Percentiles rank a stretch among this genome's conserved stretches.
phyloP scores from a whole-genome alignment of 352 stramenopile species.

The Globisporangium acanthophoron region DNA sequence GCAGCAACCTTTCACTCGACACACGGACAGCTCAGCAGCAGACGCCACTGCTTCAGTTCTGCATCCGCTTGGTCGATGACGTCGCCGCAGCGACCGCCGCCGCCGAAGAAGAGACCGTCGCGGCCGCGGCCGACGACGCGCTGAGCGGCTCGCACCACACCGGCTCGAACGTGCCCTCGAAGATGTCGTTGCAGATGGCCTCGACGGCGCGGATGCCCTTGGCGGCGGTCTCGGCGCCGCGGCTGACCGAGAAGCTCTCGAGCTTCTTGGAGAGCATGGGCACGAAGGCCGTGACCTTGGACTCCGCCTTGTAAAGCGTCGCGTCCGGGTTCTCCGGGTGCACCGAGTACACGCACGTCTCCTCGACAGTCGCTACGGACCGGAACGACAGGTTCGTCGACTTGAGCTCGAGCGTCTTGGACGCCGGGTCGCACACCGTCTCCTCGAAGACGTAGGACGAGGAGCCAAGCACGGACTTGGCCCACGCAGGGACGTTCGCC shows the following conservation, averaged over 20 bases:
- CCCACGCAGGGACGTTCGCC: constrained; percentile 69
- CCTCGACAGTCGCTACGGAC: constrained; percentile 71
- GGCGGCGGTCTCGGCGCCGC: constrained; percentile 66
- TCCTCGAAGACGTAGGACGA: constrained; percentile 82
- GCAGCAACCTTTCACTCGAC: neutral
- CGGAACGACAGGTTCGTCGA: constrained; percentile 80
- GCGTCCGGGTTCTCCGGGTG: constrained; percentile 44
- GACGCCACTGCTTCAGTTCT: neutral
- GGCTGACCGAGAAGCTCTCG: constrained; percentile 70
- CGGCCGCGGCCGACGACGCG: neutral
- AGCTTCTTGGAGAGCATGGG: constrained; percentile 76
- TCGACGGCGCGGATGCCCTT: constrained; percentile 80
- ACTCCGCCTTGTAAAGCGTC: constrained; percentile 67
- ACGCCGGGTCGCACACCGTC: constrained; percentile 62
- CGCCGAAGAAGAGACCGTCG: neutral
- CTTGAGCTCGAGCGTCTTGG: constrained; percentile 66
- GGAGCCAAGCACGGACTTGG: constrained; percentile 52
- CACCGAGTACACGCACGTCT: constrained; percentile 80
- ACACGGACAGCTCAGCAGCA: neutral
- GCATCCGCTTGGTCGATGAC: neutral
- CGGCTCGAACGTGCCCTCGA: constrained; percentile 73
- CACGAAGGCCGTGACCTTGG: constrained; percentile 80
- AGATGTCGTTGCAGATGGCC: constrained; percentile 82
- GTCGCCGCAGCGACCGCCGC: neutral
- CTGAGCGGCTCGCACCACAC: constrained; percentile 43